Conservation (phyloP, 73 alveolate species). For the Paraurostyla sp. region DNA sequence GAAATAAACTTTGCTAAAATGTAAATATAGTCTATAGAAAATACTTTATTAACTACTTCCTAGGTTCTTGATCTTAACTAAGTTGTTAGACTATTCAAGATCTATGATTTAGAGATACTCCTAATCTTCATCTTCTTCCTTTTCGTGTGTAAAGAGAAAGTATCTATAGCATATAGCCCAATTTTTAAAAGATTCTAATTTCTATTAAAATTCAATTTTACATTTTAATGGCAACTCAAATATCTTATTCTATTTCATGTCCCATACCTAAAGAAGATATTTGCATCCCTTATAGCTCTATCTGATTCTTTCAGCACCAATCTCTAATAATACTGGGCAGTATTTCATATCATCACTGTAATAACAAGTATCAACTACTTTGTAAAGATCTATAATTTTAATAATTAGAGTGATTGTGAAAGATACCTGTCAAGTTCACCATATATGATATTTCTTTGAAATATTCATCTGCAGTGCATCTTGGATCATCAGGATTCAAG, state of each 20-base stretch:
- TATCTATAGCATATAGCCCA: constrained; percentile 21
- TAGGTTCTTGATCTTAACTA: constrained; percentile 21
- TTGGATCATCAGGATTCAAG: background rate
- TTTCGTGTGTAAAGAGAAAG: background rate
- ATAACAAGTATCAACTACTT: constrained; percentile 36
- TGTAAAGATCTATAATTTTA: background rate
- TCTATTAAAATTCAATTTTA: background rate
- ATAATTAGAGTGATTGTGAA: background rate
- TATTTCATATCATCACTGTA: constrained; percentile 36
- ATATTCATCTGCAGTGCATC: constrained; percentile 44
- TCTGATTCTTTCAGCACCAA: background rate
- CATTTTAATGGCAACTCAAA: constrained; percentile 7
- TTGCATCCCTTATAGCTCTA: background rate
- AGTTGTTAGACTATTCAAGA: background rate
- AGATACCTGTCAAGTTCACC: background rate
- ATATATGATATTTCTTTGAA: constrained; percentile 18
- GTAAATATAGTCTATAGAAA: background rate
- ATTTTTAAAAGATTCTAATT: background rate
- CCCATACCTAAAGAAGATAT: constrained; percentile 34
- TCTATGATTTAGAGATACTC: background rate
- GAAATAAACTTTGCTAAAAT: background rate
- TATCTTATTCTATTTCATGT: background rate
- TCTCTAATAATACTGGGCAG: constrained; percentile 29
- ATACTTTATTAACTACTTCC: background rate
- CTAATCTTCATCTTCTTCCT: background rate